Percentiles rank a stretch among this genome's conserved stretches.
These are phyloP conservation scores for Rhododendron vialii DNA, from an alignment of 148 eudicot species.

Conservation along the genomic window DNA sequence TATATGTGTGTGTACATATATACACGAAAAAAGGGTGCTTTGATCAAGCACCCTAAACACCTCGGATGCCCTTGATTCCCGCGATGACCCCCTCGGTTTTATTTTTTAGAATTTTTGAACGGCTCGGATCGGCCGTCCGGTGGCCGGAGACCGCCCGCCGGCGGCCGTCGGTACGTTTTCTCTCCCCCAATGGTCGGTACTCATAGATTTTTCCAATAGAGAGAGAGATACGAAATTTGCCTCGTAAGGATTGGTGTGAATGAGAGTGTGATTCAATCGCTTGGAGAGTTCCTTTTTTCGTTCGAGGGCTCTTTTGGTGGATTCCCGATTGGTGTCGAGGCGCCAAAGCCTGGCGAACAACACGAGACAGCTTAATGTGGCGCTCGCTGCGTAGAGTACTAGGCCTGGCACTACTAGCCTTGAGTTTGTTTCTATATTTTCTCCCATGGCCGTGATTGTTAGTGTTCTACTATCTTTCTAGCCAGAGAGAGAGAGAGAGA, in stretches of 20 bases:
- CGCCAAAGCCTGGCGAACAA: conserved; percentile 53
- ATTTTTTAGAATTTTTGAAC: too few species aligned
- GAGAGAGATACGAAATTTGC: background rate
- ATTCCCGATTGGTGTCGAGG: conserved; percentile 74
- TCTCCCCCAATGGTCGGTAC: too few species aligned
- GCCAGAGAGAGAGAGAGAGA: too few species aligned
- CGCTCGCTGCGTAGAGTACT: conserved; percentile 75
- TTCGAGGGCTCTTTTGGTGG: conserved; percentile 64
- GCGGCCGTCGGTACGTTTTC: too few species aligned
- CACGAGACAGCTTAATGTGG: conserved; percentile 66
- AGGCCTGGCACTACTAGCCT: conserved; percentile 54
- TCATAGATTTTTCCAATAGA: too few species aligned
- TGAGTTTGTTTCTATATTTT: conserved; percentile 23
- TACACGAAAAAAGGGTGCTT: too few species aligned
- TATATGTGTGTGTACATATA: too few species aligned
- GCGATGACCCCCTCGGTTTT: too few species aligned
- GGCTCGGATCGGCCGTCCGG: too few species aligned
- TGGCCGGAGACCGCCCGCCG: too few species aligned
- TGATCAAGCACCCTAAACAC: too few species aligned
- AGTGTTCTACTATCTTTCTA: background rate
- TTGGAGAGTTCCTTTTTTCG: conserved; percentile 17
- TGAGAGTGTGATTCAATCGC: background rate
- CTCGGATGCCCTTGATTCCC: too few species aligned
- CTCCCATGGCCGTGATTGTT: background rate
- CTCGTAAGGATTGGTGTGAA: conserved; percentile 1